These are phyloP conservation scores for Eremothecium sinecaudum DNA, from an alignment of 1,139 yeast genomes.

Conservation along the genomic window DNA sequence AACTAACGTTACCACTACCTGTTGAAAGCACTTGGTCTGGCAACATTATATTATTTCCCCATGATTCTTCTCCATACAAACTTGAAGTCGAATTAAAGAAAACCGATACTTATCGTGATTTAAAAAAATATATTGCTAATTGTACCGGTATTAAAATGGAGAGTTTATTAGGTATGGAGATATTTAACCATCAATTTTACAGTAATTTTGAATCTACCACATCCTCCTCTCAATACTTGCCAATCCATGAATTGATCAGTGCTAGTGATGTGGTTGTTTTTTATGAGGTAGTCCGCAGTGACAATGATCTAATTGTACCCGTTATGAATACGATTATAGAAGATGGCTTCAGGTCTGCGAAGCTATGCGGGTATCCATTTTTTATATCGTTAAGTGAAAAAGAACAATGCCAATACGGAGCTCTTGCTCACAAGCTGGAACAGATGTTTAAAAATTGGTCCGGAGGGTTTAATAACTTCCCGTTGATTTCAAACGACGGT, in stretches of 20 bases:
- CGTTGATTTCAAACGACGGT: slow-evolving; percentile 9
- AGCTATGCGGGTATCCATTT: slow-evolving; percentile 64
- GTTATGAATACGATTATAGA: slow-evolving; percentile 50
- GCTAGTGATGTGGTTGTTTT: slow-evolving; percentile 57
- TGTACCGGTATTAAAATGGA: slow-evolving; percentile 39
- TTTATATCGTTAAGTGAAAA: slow-evolving; percentile 47
- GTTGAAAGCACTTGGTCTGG: slow-evolving; percentile 67
- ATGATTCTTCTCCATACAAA: slow-evolving; percentile 40
- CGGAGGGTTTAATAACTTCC: slow-evolving; percentile 26
- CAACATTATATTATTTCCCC: slow-evolving; percentile 53
- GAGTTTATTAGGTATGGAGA: slow-evolving; percentile 55
- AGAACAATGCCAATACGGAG: slow-evolving; percentile 45
- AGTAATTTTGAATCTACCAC: slow-evolving; percentile 56
- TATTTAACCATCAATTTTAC: slow-evolving; percentile 62
- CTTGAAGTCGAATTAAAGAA: slow-evolving; percentile 67
- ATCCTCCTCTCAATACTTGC: slow-evolving; percentile 49
- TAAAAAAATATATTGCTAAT: slow-evolving; percentile 51
- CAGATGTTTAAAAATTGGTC: slow-evolving; percentile 36
- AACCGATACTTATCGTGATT: slow-evolving; percentile 54
- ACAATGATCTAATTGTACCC: slow-evolving; percentile 52
- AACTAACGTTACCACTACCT: slow-evolving; percentile 82
- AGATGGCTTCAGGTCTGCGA: slow-evolving; percentile 32
- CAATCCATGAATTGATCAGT: slow-evolving; percentile 60
- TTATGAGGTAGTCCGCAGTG: slow-evolving; percentile 47
- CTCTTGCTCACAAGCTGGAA: slow-evolving; percentile 49